Conservation (phyloP, 768 basidiomycete species). For the Boletus rufocinnamomeus region DNA sequence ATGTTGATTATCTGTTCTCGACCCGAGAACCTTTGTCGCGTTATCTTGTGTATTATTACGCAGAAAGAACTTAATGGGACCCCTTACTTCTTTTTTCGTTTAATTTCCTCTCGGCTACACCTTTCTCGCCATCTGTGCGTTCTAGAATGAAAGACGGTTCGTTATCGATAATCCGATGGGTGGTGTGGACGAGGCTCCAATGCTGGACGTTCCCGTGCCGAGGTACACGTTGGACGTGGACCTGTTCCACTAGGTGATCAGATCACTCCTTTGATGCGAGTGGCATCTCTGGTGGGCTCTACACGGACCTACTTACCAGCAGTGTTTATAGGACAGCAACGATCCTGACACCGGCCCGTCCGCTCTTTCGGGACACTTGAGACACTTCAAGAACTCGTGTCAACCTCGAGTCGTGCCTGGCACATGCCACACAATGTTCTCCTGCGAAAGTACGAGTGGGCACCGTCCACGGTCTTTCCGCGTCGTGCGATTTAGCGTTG, state of each 20-base stretch:
- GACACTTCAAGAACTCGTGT: neutral
- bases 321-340: conserved; percentile 2
- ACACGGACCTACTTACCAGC: neutral
- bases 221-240: conserved; percentile 5
- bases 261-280: conserved; percentile 1
- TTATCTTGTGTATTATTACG: conserved; percentile 10
- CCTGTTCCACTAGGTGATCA: neutral
- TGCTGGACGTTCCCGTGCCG: neutral
- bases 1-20: conserved; percentile 1
- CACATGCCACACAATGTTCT: conserved; percentile 9
- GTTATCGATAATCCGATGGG: conserved; percentile 21
- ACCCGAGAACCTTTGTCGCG: neutral
- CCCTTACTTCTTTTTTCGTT: neutral
- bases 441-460: neutral
- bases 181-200: neutral
- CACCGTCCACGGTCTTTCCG: neutral
- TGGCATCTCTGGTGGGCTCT: neutral
- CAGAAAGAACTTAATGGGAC: neutral
- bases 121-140: neutral
- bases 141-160: conserved; percentile 12
- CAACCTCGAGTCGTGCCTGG: conserved; percentile 14
- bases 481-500: neutral
- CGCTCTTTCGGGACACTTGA: neutral
- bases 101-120: conserved; percentile 15
- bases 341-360: neutral